These are phyloP conservation scores for Globisporangium recalcitrans DNA, from an alignment of 352 stramenopile species.

Conservation along the genomic window DNA sequence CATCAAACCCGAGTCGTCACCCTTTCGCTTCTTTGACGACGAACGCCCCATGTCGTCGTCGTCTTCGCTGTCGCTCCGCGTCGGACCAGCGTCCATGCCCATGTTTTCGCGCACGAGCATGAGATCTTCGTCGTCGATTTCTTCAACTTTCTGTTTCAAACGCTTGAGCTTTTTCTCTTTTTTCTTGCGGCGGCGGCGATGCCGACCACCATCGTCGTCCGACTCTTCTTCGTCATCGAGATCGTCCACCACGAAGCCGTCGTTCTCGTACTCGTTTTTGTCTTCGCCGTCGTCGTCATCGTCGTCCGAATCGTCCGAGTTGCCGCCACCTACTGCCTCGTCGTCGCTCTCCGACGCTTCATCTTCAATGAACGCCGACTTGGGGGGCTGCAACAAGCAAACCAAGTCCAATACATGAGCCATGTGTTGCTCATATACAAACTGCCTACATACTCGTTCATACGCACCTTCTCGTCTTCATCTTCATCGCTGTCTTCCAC, in stretches of 20 bases:
- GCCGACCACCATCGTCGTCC: slow-evolving; percentile 63
- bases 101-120: slow-evolving; percentile 88
- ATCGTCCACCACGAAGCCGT: slow-evolving; percentile 86
- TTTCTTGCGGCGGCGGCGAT: slow-evolving; percentile 70
- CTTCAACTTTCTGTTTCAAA: slow-evolving; percentile 84
- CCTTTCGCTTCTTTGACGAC: slow-evolving; percentile 66
- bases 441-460: not conserved
- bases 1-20: slow-evolving; percentile 76
- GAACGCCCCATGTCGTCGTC: slow-evolving; percentile 65
- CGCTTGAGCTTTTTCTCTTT: slow-evolving; percentile 87
- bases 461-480: slow-evolving; percentile 47
- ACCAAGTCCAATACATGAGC: slow-evolving; percentile 7
- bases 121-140: slow-evolving; percentile 85
- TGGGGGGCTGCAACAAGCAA: slow-evolving; percentile 42
- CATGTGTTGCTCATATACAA: not conserved
- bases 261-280: slow-evolving; percentile 87
- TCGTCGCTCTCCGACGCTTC: slow-evolving; percentile 86
- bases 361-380: slow-evolving; percentile 86
- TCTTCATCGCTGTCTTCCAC: slow-evolving; percentile 57
- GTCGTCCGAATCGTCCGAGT: slow-evolving; percentile 67
- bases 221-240: slow-evolving; percentile 72
- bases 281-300: slow-evolving; percentile 84
- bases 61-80: slow-evolving; percentile 70
- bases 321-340: slow-evolving; percentile 31
- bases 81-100: slow-evolving; percentile 75